Conservation (phyloP, 805 yeast genomes). For the Maudiozyma turicensis region DNA sequence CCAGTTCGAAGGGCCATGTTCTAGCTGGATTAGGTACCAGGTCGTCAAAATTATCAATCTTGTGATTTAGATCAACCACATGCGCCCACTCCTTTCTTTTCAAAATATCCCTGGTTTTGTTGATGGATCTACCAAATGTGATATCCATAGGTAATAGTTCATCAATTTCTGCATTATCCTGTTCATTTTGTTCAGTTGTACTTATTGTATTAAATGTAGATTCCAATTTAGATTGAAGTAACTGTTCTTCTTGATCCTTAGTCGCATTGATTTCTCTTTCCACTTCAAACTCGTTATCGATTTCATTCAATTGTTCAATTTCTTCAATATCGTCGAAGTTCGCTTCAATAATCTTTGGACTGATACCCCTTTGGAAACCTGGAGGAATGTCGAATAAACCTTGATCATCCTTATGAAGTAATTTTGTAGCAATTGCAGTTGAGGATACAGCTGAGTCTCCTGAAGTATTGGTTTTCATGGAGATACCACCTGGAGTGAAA, state of each 20-base stretch:
- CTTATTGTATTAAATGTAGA: neutral
- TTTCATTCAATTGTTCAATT: conserved; percentile 16
- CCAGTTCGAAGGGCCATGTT: conserved; percentile 90
- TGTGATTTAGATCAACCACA: conserved; percentile 77
- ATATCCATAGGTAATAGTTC: conserved; percentile 42
- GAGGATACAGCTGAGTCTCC: conserved; percentile 16
- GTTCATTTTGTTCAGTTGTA: conserved; percentile 9
- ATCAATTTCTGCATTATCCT: conserved; percentile 30
- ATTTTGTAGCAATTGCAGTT: conserved; percentile 17
- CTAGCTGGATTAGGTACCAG: conserved; percentile 90
- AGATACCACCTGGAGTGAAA: conserved; percentile 87
- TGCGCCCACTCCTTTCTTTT: conserved; percentile 82
- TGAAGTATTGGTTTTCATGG: conserved; percentile 18
- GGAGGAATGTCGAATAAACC: conserved; percentile 81
- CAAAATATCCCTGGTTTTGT: conserved; percentile 13
- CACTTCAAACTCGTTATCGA: conserved; percentile 29
- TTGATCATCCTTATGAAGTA: conserved; percentile 53
- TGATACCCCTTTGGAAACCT: conserved; percentile 68
- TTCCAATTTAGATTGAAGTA: conserved; percentile 5
- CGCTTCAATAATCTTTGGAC: conserved; percentile 14
- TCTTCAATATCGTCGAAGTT: conserved; percentile 11
- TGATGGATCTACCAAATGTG: conserved; percentile 35
- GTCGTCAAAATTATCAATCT: conserved; percentile 74
- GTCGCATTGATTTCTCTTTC: conserved; percentile 29
- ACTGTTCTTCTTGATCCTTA: conserved; percentile 11